Base-by-base conservation (phyloP, 805 yeast species). In the Schizosaccharomyces octosporus region DNA sequence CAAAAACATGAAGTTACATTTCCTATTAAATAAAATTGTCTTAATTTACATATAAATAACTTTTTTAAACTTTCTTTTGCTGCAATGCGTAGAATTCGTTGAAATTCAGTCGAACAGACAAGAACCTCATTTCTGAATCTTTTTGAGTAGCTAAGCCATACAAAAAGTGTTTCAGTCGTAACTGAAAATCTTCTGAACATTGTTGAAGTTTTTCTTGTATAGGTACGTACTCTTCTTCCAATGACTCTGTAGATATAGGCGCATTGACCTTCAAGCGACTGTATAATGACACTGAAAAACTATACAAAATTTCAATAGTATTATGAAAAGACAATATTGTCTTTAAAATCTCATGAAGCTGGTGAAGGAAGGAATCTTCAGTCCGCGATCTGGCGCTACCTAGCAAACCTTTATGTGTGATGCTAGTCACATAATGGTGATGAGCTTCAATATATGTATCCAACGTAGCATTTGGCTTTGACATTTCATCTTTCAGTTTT, bases 361-460 rank as follows among this genome's bases (percentile, higher is more conserved):
- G 67, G 6, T 66, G 67, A 43, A 68, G 64, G 19, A 69, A 64
- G 5, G 55, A 54, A 27, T 55, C 51, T 7, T 61, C 63, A 24
- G 29, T 61, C 31, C 62, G 32, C 0, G 68, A 68, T 2, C 71
- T 68, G n/a, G 31, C 57, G n/a, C 57, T 29, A 0, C 72, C 70
- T 4, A 73, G 66, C 43, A 72, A 63, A 1, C 72, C 74, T 59
- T 69, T 70, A 48, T 62, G 60, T 15, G 67, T 64, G 32, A 74
- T 69, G 27, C 63, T 65, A 31, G 61, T 62, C 4, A 74, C 65
- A 60, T 69, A 74, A 32, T 63, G 62, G n/a, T 63, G 60, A 62
- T 74, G 77, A 5, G 70, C 69, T 7, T 62, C 64, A 29, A 69
- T 68, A 55, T 72, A 66, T 51, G 70, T 70, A 63, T 72, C 74